Conservation (phyloP, 202 grass and related monocot species). For the Saccharum hybrid region DNA sequence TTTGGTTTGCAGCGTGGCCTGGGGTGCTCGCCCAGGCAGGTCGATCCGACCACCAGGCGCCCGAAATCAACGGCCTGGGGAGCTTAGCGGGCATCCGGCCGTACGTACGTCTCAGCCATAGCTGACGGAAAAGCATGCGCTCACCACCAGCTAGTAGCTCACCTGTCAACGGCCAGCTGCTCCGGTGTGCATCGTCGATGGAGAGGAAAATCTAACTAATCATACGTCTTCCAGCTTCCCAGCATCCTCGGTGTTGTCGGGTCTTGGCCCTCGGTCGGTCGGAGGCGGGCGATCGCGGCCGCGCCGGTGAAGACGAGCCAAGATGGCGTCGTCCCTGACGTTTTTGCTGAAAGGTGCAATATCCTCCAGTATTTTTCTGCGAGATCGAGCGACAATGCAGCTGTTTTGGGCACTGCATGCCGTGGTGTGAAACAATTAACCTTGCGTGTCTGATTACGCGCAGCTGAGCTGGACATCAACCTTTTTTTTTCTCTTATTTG, state of each 20-base stretch:
- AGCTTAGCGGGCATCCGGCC: too few relatives aligned
- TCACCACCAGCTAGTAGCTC: neutral
- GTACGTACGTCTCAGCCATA: neutral
- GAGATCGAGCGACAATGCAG: neutral
- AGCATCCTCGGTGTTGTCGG: neutral
- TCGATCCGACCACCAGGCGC: too few relatives aligned
- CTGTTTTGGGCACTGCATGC: conserved; percentile 17
- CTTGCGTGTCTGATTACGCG: neutral
- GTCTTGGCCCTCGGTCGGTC: neutral
- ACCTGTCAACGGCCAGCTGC: neutral
- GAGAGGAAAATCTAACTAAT: conserved; percentile 34
- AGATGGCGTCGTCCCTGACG: conserved; percentile 50
- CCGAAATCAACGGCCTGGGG: too few relatives aligned
- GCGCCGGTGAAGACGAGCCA: neutral
- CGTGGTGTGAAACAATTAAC: neutral
- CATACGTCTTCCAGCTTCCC: neutral
- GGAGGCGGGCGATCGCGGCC: neutral
- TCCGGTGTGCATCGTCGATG: conserved; percentile 42
- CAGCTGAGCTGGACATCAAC: conserved; percentile 22
- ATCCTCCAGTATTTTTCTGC: conserved; percentile 12
- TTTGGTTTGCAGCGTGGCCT: too few relatives aligned
- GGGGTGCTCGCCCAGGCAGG: too few relatives aligned
- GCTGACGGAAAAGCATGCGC: neutral
- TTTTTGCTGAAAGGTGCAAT: conserved; percentile 17
- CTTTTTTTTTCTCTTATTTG: neutral